Percentiles rank a stretch among this genome's conserved stretches.
Conservation (phyloP, 1,284 basidiomycete species). For the Fomitopsis schrenkii region DNA sequence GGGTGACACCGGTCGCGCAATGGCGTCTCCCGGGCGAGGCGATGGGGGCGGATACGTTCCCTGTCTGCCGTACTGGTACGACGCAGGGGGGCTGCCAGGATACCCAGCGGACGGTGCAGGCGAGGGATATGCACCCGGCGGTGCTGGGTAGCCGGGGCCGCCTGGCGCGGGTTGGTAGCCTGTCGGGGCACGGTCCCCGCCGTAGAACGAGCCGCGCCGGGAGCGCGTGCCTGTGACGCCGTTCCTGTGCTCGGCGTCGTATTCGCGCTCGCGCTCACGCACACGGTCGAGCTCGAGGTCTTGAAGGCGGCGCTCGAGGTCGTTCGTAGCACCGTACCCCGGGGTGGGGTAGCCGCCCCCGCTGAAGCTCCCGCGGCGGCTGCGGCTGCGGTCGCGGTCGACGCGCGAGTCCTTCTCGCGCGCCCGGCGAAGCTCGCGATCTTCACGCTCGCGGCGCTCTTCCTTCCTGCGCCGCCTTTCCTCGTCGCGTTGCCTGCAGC, state of each 20-base stretch:
- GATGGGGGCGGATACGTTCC: constrained; percentile 16
- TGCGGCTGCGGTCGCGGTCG: constrained; percentile 20
- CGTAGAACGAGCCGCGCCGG: constrained; percentile 25
- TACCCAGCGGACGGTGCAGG: constrained; percentile 1
- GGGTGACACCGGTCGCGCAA: constrained; percentile 25
- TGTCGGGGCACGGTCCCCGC: constrained; percentile 14
- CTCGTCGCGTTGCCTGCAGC: constrained; percentile 51
- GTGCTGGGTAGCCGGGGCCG: constrained; percentile 9
- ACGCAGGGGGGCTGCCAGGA: constrained; percentile 13
- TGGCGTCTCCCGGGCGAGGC: constrained; percentile 16
- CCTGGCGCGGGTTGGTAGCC: constrained; percentile 20
- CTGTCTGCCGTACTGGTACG: constrained; percentile 15
- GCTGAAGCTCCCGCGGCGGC: constrained; percentile 16
- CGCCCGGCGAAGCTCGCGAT: constrained; percentile 49
- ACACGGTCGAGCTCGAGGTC: constrained; percentile 26
- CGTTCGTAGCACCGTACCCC: constrained; percentile 20
- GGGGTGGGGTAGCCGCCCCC: constrained; percentile 12
- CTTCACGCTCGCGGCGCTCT: constrained; percentile 40
- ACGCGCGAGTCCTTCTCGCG: constrained; percentile 48
- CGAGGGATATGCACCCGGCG: constrained; percentile 12
- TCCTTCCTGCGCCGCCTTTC: constrained; percentile 49
- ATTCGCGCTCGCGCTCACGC: constrained; percentile 24
- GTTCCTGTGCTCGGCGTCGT: constrained; percentile 19
- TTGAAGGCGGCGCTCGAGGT: constrained; percentile 30
- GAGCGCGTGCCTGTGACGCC: constrained; percentile 15